phyloP scores from a whole-genome alignment of 768 basidiomycete species.

The Agrocybe praecox region DNA sequence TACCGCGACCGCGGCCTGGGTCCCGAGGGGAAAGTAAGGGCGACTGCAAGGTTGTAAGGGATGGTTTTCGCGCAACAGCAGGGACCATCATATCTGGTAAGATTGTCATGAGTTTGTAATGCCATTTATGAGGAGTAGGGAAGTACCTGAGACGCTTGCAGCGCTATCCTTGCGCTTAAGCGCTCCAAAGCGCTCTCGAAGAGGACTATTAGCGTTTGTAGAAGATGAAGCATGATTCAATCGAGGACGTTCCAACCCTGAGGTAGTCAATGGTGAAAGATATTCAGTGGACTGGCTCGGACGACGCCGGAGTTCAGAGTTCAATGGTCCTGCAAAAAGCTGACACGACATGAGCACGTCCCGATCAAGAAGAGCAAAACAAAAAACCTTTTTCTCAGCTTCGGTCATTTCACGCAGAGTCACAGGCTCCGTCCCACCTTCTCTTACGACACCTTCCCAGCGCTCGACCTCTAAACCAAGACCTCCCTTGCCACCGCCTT shows the following conservation, averaged over 20 bases:
- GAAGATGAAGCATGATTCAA: conserved; percentile 50
- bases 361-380: conserved; percentile 15
- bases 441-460: conserved; percentile 88
- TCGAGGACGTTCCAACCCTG: conserved; percentile 60
- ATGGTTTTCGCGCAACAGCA: conserved; percentile 65
- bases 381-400: conserved; percentile 83
- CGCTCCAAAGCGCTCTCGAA: conserved; percentile 68
- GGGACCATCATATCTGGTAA: conserved; percentile 59
- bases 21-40: conserved; percentile 63
- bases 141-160: conserved; percentile 48
- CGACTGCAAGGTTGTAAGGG: conserved; percentile 62
- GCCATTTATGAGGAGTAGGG: not conserved
- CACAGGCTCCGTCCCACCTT: conserved; percentile 71
- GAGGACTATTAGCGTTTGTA: conserved; percentile 50
- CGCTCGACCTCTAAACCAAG: conserved; percentile 86
- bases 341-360: conserved; percentile 33
- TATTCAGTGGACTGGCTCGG: conserved; percentile 69
- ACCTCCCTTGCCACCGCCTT: conserved; percentile 71
- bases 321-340: conserved; percentile 82
- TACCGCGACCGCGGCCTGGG: conserved; percentile 63
- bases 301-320: conserved; percentile 87
- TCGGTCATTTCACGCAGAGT: conserved; percentile 81
- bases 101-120: conserved; percentile 4
- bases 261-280: conserved; percentile 58
- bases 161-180: conserved; percentile 67